Percentiles rank a stretch among this genome's conserved stretches.
Conservation (phyloP, 495 filamentous ascomycete species). For the Clavariopsis aquatica region DNA sequence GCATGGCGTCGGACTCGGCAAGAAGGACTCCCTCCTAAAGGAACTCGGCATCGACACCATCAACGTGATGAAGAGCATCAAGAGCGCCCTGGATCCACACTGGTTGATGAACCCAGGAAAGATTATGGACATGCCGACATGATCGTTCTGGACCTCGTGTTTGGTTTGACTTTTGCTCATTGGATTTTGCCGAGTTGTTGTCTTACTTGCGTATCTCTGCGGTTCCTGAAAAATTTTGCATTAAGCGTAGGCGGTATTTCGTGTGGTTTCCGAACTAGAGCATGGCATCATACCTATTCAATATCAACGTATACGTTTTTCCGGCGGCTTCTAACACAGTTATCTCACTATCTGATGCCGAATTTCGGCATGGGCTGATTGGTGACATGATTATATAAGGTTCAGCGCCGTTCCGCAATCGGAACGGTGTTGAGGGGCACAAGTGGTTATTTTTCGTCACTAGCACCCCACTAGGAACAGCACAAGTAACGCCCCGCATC, state of each 20-base stretch:
- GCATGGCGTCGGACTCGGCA: slow-evolving; percentile 85
- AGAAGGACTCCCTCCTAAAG: slow-evolving; percentile 75
- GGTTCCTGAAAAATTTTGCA: slow-evolving; percentile 14
- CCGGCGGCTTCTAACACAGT: slow-evolving; percentile 4
- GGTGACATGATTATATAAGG: background rate
- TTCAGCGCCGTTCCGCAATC: background rate
- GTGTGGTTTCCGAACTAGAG: slow-evolving; percentile 13
- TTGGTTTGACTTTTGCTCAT: background rate
- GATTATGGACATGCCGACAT: slow-evolving; percentile 66
- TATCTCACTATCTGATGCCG: slow-evolving; percentile 6
- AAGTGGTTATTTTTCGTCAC: background rate
- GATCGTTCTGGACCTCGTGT: slow-evolving; percentile 1
- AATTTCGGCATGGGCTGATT: background rate
- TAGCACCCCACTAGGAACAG: slow-evolving; percentile 16
- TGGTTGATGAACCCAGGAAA: slow-evolving; percentile 94
- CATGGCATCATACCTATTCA: slow-evolving; percentile 4
- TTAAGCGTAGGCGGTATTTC: slow-evolving; percentile 33
- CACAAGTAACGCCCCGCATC: background rate
- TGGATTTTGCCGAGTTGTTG: background rate
- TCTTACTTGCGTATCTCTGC: slow-evolving; percentile 4
- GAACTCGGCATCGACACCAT: slow-evolving; percentile 84
- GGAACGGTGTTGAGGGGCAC: background rate
- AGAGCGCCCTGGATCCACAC: slow-evolving; percentile 77
- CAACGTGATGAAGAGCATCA: slow-evolving; percentile 82
- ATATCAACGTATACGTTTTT: background rate